phyloP scores from a whole-genome alignment of 2,329 filamentous ascomycete species.

The Sporothrix protearum region DNA sequence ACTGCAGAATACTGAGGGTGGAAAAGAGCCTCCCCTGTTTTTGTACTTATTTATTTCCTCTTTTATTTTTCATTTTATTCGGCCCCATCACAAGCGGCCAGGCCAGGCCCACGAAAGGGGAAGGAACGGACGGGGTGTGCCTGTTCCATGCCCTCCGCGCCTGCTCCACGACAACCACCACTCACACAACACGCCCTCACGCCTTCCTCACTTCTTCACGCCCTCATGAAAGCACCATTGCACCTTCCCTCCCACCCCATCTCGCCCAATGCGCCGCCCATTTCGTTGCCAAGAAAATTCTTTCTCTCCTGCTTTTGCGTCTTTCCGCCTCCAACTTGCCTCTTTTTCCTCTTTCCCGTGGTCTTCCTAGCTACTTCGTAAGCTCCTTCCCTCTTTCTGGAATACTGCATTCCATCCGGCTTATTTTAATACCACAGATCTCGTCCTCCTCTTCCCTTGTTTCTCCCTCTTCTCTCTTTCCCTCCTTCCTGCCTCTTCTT shows the following conservation, averaged over 20 bases:
- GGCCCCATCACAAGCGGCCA: slow-evolving; percentile 13
- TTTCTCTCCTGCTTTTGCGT: slow-evolving; percentile 17
- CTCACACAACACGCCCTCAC: background rate
- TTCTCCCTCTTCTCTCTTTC: background rate
- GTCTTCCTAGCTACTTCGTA: background rate
- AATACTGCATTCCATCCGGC: background rate
- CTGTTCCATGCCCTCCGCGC: slow-evolving; percentile 1
- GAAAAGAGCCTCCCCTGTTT: background rate
- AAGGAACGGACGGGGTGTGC: slow-evolving; percentile 4
- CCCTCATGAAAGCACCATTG: background rate
- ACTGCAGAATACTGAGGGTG: background rate
- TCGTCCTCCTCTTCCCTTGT: background rate
- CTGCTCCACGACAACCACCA: background rate
- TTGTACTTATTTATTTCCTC: background rate
- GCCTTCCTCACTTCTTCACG: background rate
- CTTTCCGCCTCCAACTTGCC: background rate
- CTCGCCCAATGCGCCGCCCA: background rate
- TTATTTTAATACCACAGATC: background rate
- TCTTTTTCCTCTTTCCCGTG: background rate
- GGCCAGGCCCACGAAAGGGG: slow-evolving; percentile 12
- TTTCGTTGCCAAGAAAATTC: slow-evolving; percentile 18
- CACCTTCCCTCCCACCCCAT: background rate
- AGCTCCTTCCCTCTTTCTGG: slow-evolving; percentile 13
- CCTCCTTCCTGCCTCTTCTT: background rate
- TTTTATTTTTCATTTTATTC: slow-evolving; percentile 20